A percentile compares a stretch with the other conserved stretches of the same genome.
Evolutionary conservation across 164 flowering plant genomes (phyloP).

Genomic region (Aristolochia fimbriata): DNA sequence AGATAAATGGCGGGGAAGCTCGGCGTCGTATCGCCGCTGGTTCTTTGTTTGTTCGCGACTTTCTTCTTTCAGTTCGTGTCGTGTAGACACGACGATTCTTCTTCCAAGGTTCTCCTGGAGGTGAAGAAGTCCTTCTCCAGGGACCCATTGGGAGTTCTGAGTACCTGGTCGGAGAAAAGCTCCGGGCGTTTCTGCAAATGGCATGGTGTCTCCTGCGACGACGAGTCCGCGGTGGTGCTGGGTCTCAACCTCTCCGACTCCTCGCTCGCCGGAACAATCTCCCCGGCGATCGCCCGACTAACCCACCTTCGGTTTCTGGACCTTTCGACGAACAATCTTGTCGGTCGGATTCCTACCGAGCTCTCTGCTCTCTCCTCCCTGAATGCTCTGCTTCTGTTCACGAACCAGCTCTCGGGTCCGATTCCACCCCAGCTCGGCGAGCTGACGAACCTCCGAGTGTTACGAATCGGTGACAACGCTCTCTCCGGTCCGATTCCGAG

Average conservation of each 20-base stretch:
- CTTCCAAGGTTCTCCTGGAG: constrained; percentile 35
- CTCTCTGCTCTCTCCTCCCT: constrained; percentile 55
- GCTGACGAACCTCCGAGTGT: constrained; percentile 40
- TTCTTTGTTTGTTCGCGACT: constrained; percentile 3
- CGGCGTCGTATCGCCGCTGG: background rate
- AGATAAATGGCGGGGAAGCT: background rate
- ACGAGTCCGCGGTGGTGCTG: constrained; percentile 25
- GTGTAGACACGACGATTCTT: constrained; percentile 5
- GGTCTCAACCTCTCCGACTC: constrained; percentile 62
- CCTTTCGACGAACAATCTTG: constrained; percentile 62
- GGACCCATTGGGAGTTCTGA: constrained; percentile 45
- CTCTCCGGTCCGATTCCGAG: constrained; percentile 69
- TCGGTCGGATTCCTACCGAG: constrained; percentile 74
- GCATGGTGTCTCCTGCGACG: constrained; percentile 58
- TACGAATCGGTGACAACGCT: constrained; percentile 77
- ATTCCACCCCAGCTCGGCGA: constrained; percentile 63
- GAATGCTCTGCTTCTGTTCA: constrained; percentile 55
- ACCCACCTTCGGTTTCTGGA: constrained; percentile 58
- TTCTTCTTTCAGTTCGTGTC: constrained; percentile 14
- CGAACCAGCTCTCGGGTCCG: constrained; percentile 70
- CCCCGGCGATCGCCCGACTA: constrained; percentile 52
- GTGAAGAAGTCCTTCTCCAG: constrained; percentile 46
- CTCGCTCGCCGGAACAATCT: constrained; percentile 58
- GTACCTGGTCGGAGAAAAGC: constrained; percentile 48
- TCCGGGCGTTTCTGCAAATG: constrained; percentile 55